These are phyloP conservation scores for Graphilbum sp. DNA, from an alignment of 2,329 filamentous ascomycete genomes.

Conservation along the genomic window DNA sequence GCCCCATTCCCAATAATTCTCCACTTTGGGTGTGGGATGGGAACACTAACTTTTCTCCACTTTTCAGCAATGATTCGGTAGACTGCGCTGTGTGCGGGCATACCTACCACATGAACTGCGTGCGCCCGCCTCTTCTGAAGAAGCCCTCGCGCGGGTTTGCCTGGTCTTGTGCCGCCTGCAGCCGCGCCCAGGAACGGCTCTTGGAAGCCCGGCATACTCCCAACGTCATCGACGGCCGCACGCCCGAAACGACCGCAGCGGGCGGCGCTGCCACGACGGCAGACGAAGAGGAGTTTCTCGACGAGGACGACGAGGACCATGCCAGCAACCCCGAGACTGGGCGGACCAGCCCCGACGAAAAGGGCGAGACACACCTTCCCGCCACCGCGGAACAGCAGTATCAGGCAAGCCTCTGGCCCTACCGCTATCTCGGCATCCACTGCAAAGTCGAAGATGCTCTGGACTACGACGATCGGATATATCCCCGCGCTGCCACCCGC, in stretches of 20 bases:
- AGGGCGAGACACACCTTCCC: slow-evolving; percentile 35
- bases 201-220: slow-evolving; percentile 82
- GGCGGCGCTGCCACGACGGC: slow-evolving; percentile 35
- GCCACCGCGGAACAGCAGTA: slow-evolving; percentile 77
- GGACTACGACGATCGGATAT: slow-evolving; percentile 95
- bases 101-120: slow-evolving; percentile 98
- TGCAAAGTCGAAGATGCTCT: slow-evolving; percentile 89
- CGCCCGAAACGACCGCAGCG: slow-evolving; percentile 18
- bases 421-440: slow-evolving; percentile 88
- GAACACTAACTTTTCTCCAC: slow-evolving; percentile 9
- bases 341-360: slow-evolving; percentile 47
- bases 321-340: slow-evolving; percentile 38
- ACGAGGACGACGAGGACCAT: slow-evolving; percentile 64
- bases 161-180: slow-evolving; percentile 94
- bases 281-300: slow-evolving; percentile 46
- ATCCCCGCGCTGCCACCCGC: slow-evolving; percentile 84
- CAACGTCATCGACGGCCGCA: slow-evolving; percentile 49
- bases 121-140: slow-evolving; percentile 78
- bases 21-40: no score
- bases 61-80: slow-evolving; percentile 69
- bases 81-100: slow-evolving; percentile 90
- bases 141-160: slow-evolving; percentile 96
- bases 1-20: background rate
- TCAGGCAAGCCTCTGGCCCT: slow-evolving; percentile 89
- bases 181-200: slow-evolving; percentile 84